These are phyloP conservation scores for Marchantia paleacea DNA, from an alignment of 225 moss, liverwort and hornwort species.

Conservation along the genomic window DNA sequence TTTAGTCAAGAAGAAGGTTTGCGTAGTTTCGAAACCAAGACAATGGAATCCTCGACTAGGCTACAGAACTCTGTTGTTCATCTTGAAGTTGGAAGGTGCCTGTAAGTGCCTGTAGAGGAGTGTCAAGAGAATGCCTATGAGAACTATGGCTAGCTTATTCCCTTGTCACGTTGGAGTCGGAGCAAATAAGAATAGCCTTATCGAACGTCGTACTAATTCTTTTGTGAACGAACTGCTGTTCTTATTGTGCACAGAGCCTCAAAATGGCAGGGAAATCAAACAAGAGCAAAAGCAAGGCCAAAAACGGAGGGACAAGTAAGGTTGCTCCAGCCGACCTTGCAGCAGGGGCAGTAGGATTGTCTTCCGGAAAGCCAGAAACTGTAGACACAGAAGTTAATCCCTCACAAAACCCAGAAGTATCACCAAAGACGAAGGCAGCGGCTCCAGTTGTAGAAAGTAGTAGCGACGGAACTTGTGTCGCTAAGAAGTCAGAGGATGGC, in stretches of 20 bases:
- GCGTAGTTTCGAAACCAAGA: background rate
- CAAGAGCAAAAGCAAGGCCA: conserved; percentile 74
- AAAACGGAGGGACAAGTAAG: conserved; percentile 43
- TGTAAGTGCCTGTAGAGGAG: background rate
- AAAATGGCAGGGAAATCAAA: conserved; percentile 78
- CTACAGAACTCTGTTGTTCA: background rate
- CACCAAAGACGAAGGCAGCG: background rate
- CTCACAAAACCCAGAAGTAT: conserved; percentile 30
- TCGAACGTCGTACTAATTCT: background rate
- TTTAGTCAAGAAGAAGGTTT: background rate
- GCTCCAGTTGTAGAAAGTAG: background rate
- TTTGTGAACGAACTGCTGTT: background rate
- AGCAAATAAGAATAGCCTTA: background rate
- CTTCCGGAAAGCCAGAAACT: conserved; percentile 43
- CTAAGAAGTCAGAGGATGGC: conserved; percentile 23
- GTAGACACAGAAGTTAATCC: conserved; percentile 32
- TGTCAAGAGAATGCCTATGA: background rate
- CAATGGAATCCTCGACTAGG: background rate
- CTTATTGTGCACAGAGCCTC: conserved; percentile 41
- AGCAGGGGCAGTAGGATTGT: conserved; percentile 52
- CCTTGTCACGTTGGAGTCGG: background rate
- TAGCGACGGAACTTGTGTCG: conserved; percentile 4
- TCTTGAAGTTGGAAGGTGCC: background rate
- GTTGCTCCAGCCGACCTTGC: conserved; percentile 45
- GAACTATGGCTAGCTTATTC: background rate